Percentiles rank a stretch among this genome's conserved stretches.
Evolutionary conservation across 768 basidiomycete species (phyloP).

Genomic region (Collybia mongolica): DNA sequence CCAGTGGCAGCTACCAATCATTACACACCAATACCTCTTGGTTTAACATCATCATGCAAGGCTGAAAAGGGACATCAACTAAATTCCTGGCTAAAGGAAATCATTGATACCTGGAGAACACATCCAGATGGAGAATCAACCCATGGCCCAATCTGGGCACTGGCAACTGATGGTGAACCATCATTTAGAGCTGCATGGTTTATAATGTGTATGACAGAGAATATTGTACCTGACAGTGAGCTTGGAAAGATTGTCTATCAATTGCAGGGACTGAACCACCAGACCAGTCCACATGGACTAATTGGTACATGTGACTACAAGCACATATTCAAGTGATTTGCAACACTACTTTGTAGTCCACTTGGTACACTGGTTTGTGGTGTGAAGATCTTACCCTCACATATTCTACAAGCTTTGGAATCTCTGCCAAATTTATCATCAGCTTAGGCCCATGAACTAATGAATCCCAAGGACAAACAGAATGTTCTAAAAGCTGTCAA

Average conservation of each 20-base stretch:
- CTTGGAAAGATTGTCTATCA: not conserved
- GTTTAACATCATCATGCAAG: conserved; percentile 24
- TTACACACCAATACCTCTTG: conserved; percentile 19
- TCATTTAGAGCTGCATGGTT: conserved; percentile 19
- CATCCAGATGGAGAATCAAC: conserved; percentile 15
- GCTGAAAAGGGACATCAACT: conserved; percentile 13
- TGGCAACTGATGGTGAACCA: conserved; percentile 28
- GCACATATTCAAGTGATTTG: conserved; percentile 27
- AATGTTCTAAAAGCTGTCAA: conserved; percentile 21
- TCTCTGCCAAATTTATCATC: conserved; percentile 3
- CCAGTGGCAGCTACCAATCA: conserved; percentile 17
- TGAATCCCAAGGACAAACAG: conserved; percentile 17
- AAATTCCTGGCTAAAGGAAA: conserved; percentile 10
- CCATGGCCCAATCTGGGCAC: conserved; percentile 19
- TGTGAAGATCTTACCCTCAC: not conserved
- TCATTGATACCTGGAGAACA: conserved; percentile 12
- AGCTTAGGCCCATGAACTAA: conserved; percentile 10
- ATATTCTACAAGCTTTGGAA: not conserved
- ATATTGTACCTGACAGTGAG: conserved; percentile 5
- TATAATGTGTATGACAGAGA: conserved; percentile 11
- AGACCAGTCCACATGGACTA: conserved; percentile 15
- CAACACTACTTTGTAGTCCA: conserved; percentile 17
- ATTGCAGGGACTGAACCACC: conserved; percentile 17
- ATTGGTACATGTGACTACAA: conserved; percentile 24
- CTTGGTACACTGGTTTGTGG: conserved; percentile 15